Conservation (phyloP, 495 filamentous ascomycete species). For the Cercophora newfieldiana region DNA sequence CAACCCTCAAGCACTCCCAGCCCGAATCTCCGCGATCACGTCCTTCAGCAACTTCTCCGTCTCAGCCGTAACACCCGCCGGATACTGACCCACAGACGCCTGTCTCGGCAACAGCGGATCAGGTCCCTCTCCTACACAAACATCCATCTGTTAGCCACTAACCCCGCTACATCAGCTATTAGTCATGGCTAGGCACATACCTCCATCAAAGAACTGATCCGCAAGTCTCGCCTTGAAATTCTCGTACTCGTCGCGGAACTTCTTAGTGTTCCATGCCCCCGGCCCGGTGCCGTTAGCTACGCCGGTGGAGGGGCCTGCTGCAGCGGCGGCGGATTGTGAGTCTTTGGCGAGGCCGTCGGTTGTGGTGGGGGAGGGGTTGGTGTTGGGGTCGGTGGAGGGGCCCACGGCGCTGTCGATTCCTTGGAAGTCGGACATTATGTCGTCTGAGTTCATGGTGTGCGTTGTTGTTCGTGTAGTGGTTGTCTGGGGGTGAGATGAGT, state of each 20-base stretch:
- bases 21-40: conserved; percentile 36
- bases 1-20: not conserved
- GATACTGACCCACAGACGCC: conserved; percentile 34
- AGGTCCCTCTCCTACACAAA: conserved; percentile 26
- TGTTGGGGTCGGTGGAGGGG: not conserved
- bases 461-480: not conserved
- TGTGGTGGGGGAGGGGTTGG: not conserved
- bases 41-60: conserved; percentile 34
- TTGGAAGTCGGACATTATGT: conserved; percentile 29
- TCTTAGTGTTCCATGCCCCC: conserved; percentile 34
- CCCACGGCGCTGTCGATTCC: too few relatives aligned
- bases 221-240: conserved; percentile 31
- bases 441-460: conserved; percentile 29
- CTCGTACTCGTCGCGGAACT: conserved; percentile 57
- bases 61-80: conserved; percentile 35
- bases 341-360: not conserved
- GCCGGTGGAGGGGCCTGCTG: not conserved
- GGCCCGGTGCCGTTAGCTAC: conserved; percentile 12
- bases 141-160: not conserved
- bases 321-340: not conserved
- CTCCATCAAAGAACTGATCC: conserved; percentile 43
- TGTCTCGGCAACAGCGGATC: conserved; percentile 43
- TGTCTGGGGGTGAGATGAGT: not conserved
- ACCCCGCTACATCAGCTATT: too few relatives aligned
- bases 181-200: conserved; percentile 38